phyloP scores from a whole-genome alignment of 2,329 filamentous ascomycete genomes.

The Periconia sp. region DNA sequence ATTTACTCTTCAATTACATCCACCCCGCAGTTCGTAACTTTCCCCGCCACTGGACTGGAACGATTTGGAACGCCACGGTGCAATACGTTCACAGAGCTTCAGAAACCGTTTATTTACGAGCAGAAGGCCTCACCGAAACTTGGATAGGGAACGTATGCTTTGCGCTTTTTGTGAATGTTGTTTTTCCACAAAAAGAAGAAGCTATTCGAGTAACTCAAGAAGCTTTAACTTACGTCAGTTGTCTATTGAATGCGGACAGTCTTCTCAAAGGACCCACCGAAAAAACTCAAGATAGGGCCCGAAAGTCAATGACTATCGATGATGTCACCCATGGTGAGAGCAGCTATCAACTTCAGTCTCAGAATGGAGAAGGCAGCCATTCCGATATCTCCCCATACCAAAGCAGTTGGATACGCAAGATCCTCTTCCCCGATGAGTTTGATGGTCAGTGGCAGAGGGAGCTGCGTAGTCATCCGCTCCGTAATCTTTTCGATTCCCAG shows the following conservation, averaged over 20 bases:
- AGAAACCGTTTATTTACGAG: constrained; percentile 26
- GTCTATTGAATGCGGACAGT: not conserved
- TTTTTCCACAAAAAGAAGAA: constrained; percentile 20
- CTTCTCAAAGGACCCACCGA: too few species aligned
- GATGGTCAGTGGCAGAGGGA: constrained; percentile 44
- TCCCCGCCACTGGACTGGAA: constrained; percentile 18
- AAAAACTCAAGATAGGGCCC: constrained; percentile 6
- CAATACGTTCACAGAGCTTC: constrained; percentile 22
- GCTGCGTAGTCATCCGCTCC: constrained; percentile 39
- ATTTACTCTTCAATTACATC: not conserved
- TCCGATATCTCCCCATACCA: not conserved
- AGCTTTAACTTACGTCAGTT: constrained; percentile 2
- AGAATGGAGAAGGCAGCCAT: not conserved
- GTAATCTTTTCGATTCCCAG: constrained; percentile 42
- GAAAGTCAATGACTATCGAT: too few species aligned
- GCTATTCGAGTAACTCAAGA: not conserved
- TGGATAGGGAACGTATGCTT: not conserved
- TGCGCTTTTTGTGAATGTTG: constrained; percentile 24
- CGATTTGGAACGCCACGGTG: constrained; percentile 23
- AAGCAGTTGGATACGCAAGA: constrained; percentile 40
- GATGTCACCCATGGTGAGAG: too few species aligned
- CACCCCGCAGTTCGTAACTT: not conserved
- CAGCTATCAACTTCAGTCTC: too few species aligned
- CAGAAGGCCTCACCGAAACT: constrained; percentile 12
- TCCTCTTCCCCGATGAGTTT: constrained; percentile 47